A percentile compares a stretch with the other conserved stretches of the same genome.
phyloP scores from a whole-genome alignment of 805 yeast species.

The Yarrowia bubula region DNA sequence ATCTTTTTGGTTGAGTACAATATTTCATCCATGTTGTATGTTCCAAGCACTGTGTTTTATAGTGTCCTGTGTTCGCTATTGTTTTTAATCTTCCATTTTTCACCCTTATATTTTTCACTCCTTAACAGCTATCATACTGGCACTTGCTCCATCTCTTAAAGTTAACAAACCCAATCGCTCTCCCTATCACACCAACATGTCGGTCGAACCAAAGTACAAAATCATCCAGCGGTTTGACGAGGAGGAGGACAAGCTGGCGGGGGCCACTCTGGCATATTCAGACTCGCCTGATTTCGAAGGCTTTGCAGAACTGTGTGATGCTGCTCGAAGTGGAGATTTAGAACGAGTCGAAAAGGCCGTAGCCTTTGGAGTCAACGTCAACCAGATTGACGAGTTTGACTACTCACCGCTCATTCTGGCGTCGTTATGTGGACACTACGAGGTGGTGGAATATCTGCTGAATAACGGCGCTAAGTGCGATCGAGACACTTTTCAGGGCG shows the following conservation, averaged over 20 bases:
- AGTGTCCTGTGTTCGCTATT: too few relatives aligned
- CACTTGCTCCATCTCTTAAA: neutral
- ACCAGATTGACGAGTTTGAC: slow-evolving; percentile 67
- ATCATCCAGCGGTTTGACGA: slow-evolving; percentile 22
- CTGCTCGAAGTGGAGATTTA: slow-evolving; percentile 68
- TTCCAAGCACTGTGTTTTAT: too few relatives aligned
- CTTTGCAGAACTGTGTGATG: slow-evolving; percentile 51
- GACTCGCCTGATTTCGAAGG: neutral
- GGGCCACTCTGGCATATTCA: neutral
- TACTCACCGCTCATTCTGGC: slow-evolving; percentile 73
- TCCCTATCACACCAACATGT: neutral
- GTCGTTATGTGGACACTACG: slow-evolving; percentile 70
- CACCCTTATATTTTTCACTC: too few relatives aligned
- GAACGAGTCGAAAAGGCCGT: slow-evolving; percentile 61
- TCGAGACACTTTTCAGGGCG: slow-evolving; percentile 79
- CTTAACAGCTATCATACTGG: too few relatives aligned
- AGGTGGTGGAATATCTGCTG: slow-evolving; percentile 58
- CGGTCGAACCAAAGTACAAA: slow-evolving; percentile 14
- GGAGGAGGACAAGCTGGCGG: slow-evolving; percentile 7
- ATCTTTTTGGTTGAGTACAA: too few relatives aligned
- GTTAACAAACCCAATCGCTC: neutral
- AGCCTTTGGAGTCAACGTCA: slow-evolving; percentile 52
- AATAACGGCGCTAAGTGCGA: slow-evolving; percentile 74
- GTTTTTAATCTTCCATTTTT: too few relatives aligned
- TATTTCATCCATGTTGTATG: too few relatives aligned